These are phyloP conservation scores for Colletotrichum higginsianum DNA, from an alignment of 2,329 filamentous ascomycete genomes.

Conservation along the genomic window DNA sequence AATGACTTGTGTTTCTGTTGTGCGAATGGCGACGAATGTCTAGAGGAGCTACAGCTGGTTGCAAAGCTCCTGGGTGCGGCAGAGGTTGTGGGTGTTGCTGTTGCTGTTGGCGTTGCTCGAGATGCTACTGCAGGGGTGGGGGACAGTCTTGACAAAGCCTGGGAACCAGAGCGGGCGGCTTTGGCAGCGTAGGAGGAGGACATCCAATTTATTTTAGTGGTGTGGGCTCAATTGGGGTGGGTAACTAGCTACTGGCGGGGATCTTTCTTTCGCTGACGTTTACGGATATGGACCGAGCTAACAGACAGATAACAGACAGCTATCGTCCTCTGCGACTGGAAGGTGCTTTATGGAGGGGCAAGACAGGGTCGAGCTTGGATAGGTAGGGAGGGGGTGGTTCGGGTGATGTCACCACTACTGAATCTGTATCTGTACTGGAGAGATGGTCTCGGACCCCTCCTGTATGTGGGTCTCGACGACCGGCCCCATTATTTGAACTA, in stretches of 20 bases:
- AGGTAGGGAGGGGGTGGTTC: conserved; percentile 16
- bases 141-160: conserved; percentile 25
- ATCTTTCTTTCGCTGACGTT: conserved; percentile 25
- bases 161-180: conserved; percentile 31
- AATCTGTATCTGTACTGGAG: neutral
- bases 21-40: neutral
- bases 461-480: neutral
- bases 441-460: conserved; percentile 3
- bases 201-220: conserved; percentile 18
- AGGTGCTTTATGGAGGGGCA: conserved; percentile 16
- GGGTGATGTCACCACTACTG: conserved; percentile 37
- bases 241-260: conserved; percentile 2
- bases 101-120: conserved; percentile 14
- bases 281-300: conserved; percentile 9
- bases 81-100: conserved; percentile 2
- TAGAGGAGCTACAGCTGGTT: neutral
- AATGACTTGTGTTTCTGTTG: neutral
- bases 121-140: conserved; percentile 10
- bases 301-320: neutral
- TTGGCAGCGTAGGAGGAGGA: conserved; percentile 22
- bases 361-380: neutral
- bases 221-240: conserved; percentile 15
- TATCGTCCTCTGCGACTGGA: conserved; percentile 14
- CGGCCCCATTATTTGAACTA: conserved; percentile 1
- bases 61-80: conserved; percentile 14